Conservation (phyloP, 129 eudicot genomes). For the Artemisia tridentata region DNA sequence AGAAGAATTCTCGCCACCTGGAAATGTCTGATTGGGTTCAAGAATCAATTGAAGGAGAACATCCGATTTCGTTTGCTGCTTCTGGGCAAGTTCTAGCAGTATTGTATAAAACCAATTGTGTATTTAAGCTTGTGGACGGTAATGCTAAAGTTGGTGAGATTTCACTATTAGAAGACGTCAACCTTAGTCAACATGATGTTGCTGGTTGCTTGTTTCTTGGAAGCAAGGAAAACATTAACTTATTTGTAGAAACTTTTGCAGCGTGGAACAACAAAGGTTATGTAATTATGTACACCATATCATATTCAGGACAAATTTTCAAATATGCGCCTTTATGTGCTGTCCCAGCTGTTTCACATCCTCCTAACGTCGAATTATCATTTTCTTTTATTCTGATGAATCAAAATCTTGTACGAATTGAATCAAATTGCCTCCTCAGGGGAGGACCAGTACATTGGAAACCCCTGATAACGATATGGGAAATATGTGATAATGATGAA, state of each 20-base stretch:
- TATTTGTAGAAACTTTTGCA: slow-evolving; percentile 47
- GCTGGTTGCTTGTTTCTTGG: slow-evolving; percentile 75
- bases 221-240: slow-evolving; percentile 28
- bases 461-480: slow-evolving; percentile 77
- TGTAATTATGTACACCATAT: slow-evolving; percentile 52
- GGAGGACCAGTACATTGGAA: slow-evolving; percentile 64
- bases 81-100: slow-evolving; percentile 61
- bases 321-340: slow-evolving; percentile 38
- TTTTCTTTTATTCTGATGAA: slow-evolving; percentile 50
- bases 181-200: slow-evolving; percentile 44
- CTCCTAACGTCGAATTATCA: slow-evolving; percentile 43
- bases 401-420: slow-evolving; percentile 55
- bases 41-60: slow-evolving; percentile 51
- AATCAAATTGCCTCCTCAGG: slow-evolving; percentile 51
- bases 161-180: slow-evolving; percentile 41
- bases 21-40: slow-evolving; percentile 38
- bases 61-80: slow-evolving; percentile 55
- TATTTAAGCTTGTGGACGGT: slow-evolving; percentile 55
- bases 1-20: slow-evolving; percentile 31
- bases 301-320: slow-evolving; percentile 56
- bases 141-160: slow-evolving; percentile 64
- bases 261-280: slow-evolving; percentile 77
- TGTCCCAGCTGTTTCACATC: slow-evolving; percentile 59
- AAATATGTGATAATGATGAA: slow-evolving; percentile 33
- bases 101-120: slow-evolving; percentile 52